A percentile compares a stretch with the other conserved stretches of the same genome.
These are phyloP conservation scores for Botrytis tulipae DNA, from an alignment of 2,329 filamentous ascomycete genomes.

Conservation along the genomic window DNA sequence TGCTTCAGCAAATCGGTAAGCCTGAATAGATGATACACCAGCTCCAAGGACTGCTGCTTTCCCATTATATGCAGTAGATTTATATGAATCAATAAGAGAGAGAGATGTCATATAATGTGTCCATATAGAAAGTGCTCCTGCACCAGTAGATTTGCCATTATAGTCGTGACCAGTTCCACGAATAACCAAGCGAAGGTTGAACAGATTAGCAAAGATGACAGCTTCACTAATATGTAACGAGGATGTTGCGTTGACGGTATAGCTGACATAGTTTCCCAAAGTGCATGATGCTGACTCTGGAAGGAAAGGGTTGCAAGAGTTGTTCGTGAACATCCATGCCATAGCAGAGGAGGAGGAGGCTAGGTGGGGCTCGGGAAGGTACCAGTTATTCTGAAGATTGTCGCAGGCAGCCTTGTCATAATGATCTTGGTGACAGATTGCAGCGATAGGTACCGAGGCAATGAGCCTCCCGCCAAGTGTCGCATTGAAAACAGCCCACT, in stretches of 20 bases:
- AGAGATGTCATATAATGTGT: slow-evolving; percentile 10
- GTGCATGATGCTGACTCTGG: slow-evolving; percentile 28
- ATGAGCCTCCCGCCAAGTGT: slow-evolving; percentile 23
- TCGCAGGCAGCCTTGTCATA: slow-evolving; percentile 23
- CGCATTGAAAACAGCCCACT: too few relatives aligned
- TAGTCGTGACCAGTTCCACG: slow-evolving; percentile 57
- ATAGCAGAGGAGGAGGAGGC: slow-evolving; percentile 9
- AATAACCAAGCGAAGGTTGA: slow-evolving; percentile 46
- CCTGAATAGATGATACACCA: neutral
- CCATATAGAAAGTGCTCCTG: slow-evolving; percentile 7
- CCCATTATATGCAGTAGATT: neutral
- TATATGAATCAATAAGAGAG: slow-evolving; percentile 1
- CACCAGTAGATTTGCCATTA: slow-evolving; percentile 27
- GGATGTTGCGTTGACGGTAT: slow-evolving; percentile 32
- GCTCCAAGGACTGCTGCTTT: neutral
- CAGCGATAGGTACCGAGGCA: slow-evolving; percentile 22
- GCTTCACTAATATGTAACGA: slow-evolving; percentile 33
- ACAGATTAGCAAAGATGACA: slow-evolving; percentile 39
- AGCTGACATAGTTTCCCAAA: slow-evolving; percentile 25
- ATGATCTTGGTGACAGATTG: slow-evolving; percentile 22
- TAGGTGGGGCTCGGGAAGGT: slow-evolving; percentile 16
- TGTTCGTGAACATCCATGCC: slow-evolving; percentile 17
- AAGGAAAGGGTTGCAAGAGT: slow-evolving; percentile 15
- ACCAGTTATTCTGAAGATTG: slow-evolving; percentile 21
- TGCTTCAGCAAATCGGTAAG: neutral